phyloP scores from a whole-genome alignment of 768 basidiomycete genomes.

The Mycena sanguinolenta region DNA sequence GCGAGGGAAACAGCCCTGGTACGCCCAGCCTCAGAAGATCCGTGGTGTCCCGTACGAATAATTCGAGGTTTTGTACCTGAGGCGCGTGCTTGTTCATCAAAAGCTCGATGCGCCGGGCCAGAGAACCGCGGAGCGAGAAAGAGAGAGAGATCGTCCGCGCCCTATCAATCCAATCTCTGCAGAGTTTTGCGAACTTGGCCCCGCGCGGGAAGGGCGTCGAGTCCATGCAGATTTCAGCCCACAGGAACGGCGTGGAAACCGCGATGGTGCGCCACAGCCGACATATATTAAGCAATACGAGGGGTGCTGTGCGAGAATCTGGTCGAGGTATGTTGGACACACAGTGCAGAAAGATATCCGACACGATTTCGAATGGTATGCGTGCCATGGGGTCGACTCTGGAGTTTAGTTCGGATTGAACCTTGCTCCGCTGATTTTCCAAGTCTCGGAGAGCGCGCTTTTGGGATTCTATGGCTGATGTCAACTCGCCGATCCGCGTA shows the following conservation, averaged over 20 bases:
- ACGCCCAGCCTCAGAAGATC: not conserved
- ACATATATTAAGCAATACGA: slow-evolving; percentile 9
- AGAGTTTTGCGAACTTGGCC: not conserved
- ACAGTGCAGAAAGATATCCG: slow-evolving; percentile 8
- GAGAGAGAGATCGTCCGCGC: not conserved
- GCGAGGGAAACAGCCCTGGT: not conserved
- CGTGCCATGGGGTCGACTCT: slow-evolving; percentile 7
- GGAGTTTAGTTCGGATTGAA: not conserved
- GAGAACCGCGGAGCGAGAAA: not conserved
- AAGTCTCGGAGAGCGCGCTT: not conserved
- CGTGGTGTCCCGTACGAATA: not conserved
- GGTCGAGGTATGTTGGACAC: not conserved
- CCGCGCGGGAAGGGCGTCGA: not conserved
- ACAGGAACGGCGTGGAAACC: not conserved
- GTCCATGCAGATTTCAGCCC: not conserved
- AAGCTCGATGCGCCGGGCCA: not conserved
- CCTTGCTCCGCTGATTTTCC: slow-evolving; percentile 5
- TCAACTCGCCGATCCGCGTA: slow-evolving; percentile 5
- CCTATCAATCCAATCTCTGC: not conserved
- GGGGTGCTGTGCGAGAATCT: not conserved
- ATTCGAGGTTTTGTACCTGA: not conserved
- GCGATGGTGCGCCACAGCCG: slow-evolving; percentile 4
- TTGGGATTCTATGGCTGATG: not conserved
- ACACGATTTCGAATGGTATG: not conserved
- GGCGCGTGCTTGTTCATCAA: not conserved